Evolutionary conservation across 1,284 basidiomycete species (phyloP), one percentile per base, ranked within the genome.

Genomic region (Trametes hirsuta): DNA sequence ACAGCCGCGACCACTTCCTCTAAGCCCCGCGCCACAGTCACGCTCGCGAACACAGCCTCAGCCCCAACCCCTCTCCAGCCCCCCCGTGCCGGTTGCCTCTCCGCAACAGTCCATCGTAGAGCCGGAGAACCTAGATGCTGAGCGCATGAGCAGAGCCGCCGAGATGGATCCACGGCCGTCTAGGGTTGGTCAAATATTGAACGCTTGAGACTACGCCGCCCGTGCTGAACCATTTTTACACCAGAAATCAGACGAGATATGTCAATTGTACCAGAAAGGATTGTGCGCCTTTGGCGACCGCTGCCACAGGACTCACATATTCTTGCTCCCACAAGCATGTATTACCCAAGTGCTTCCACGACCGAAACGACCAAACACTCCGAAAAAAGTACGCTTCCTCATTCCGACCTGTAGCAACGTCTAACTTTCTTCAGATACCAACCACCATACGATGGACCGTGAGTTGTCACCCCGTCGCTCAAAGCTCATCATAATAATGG

Each of bases 261-360:
- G 57, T 25, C 18, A 4, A 18, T 2, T 9, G 15, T 59, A 14
- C 39, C 57, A 59, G 15, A 53, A 54, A 40, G 57, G 57, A 2
- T 40, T n/a, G 3, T 65, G 64, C 40, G 0, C 1, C 2, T 45
- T 44, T 12, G 46, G 53, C 1, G 58, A 65, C 10, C 10, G 15
- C 4, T 65, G 64, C 37, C 39, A 39, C 10, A 45, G 24, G 18
- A 37, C 61, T 10, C 64, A 65, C 36, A 53, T 62, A 15, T 39
- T 53, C 34, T 47, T 46, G 12, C 9, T 60, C 14, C 55, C 55
- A 3, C 39, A 52, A 6, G 15, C 35, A 6, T 58, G 49, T 6
- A 47, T 58, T 6, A 47, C 56, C 12, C 36, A 58, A 11, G 18
- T 35, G 25, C 56, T 50, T 2, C 37, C 36, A 2, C 36, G 22